These are phyloP conservation scores for Eucalyptus pauciflora DNA, from an alignment of 345 rosid species.

Conservation along the genomic window DNA sequence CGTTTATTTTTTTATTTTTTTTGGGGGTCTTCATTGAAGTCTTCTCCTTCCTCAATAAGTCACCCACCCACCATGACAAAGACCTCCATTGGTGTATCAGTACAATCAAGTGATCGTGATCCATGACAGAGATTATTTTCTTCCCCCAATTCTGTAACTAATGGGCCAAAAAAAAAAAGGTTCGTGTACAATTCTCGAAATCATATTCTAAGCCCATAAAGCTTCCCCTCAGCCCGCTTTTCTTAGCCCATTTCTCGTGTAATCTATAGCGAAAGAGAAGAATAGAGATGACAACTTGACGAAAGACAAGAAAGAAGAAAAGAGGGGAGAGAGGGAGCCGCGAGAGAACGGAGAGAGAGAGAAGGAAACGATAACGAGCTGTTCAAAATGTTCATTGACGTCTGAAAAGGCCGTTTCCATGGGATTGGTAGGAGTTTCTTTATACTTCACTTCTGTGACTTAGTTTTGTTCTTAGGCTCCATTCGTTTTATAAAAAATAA, in stretches of 20 bases:
- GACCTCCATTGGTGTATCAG: background rate
- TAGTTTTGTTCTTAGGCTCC: too few species aligned
- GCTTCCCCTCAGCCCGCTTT: background rate
- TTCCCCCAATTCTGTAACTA: background rate
- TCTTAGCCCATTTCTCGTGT: background rate
- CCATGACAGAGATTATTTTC: background rate
- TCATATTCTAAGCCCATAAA: background rate
- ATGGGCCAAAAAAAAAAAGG: background rate
- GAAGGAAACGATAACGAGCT: background rate
- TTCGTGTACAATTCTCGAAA: background rate
- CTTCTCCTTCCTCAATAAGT: background rate
- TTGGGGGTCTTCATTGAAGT: background rate
- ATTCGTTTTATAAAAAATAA: too few species aligned
- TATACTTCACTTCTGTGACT: rapidly evolving
- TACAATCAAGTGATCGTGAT: background rate
- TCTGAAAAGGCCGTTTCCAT: background rate
- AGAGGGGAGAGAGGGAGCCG: background rate
- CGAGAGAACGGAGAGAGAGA: background rate
- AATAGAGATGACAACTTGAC: background rate
- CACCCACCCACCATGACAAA: background rate
- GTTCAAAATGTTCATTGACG: background rate
- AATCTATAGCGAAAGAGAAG: background rate
- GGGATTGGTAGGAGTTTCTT: background rate
- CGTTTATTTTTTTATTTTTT: background rate
- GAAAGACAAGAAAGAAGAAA: background rate